Evolutionary conservation across 2,329 filamentous ascomycete genomes (phyloP).

Genomic region (Epichloe bromicola): DNA sequence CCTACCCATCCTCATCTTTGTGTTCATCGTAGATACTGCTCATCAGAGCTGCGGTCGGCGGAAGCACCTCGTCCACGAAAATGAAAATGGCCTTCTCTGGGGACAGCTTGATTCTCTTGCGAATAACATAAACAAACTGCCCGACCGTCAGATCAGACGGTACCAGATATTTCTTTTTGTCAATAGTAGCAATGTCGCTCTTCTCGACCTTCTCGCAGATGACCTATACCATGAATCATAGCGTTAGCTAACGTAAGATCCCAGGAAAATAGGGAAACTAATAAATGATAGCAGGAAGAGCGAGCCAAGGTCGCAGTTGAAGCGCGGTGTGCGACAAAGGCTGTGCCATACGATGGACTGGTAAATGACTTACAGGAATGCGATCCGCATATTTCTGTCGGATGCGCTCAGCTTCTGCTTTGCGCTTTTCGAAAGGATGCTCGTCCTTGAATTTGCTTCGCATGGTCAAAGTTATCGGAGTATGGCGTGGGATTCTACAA

Average conservation of each 20-base stretch:
- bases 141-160: slow-evolving; percentile 95
- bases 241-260: neutral
- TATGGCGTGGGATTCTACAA: neutral
- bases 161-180: slow-evolving; percentile 99
- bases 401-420: slow-evolving; percentile 98
- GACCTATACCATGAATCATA: slow-evolving; percentile 44
- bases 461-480: slow-evolving; percentile 48
- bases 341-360: neutral
- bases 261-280: neutral
- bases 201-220: slow-evolving; percentile 99
- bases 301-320: neutral
- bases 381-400: slow-evolving; percentile 98
- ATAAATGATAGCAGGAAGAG: neutral
- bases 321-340: neutral
- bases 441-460: slow-evolving; percentile 99
- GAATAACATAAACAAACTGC: slow-evolving; percentile 99
- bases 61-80: slow-evolving; percentile 96
- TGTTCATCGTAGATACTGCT: slow-evolving; percentile 99
- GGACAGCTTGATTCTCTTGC: slow-evolving; percentile 98
- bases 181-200: slow-evolving; percentile 97
- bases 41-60: slow-evolving; percentile 94
- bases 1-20: slow-evolving; percentile 67
- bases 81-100: slow-evolving; percentile 99
- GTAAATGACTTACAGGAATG: slow-evolving; percentile 66
- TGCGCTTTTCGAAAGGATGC: slow-evolving; percentile 99